These are phyloP conservation scores for Sclerospora graminicola DNA, from an alignment of 352 stramenopile species.

Conservation along the genomic window DNA sequence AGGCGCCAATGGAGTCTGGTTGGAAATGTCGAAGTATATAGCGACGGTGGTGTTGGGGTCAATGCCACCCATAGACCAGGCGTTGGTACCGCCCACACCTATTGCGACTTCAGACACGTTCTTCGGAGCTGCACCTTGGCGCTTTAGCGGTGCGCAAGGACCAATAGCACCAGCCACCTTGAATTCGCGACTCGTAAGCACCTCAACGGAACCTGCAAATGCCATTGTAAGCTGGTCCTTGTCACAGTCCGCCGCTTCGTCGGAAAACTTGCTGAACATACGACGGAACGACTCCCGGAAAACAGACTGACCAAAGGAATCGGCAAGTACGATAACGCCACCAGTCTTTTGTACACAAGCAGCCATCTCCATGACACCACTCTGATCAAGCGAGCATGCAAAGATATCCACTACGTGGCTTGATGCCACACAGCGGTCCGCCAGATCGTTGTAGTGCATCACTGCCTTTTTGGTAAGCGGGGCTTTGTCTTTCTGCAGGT, in stretches of 20 bases:
- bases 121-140: constrained; percentile 80
- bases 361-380: constrained; percentile 98
- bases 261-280: constrained; percentile 95
- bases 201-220: constrained; percentile 92
- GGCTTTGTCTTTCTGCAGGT: constrained; percentile 92
- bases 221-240: constrained; percentile 94
- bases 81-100: constrained; percentile 83
- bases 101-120: constrained; percentile 97
- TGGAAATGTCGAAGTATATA: constrained; percentile 98
- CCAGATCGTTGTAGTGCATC: constrained; percentile 93
- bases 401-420: constrained; percentile 99
- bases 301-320: constrained; percentile 97
- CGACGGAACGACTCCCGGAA: constrained; percentile 98
- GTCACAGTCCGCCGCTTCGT: constrained; percentile 91
- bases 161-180: constrained; percentile 98
- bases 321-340: constrained; percentile 96
- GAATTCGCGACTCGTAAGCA: constrained; percentile 96
- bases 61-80: constrained; percentile 95
- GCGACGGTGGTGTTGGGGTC: constrained; percentile 97
- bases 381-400: constrained; percentile 96
- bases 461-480: constrained; percentile 92
- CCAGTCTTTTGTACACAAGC: constrained; percentile 96
- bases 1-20: constrained; percentile 54
- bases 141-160: constrained; percentile 93
- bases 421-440: constrained; percentile 84